A percentile compares a stretch with the other conserved stretches of the same genome.
These are phyloP conservation scores for Phaeodactylum tricornutum DNA, from an alignment of 108 stramenopile species.

Conservation along the genomic window DNA sequence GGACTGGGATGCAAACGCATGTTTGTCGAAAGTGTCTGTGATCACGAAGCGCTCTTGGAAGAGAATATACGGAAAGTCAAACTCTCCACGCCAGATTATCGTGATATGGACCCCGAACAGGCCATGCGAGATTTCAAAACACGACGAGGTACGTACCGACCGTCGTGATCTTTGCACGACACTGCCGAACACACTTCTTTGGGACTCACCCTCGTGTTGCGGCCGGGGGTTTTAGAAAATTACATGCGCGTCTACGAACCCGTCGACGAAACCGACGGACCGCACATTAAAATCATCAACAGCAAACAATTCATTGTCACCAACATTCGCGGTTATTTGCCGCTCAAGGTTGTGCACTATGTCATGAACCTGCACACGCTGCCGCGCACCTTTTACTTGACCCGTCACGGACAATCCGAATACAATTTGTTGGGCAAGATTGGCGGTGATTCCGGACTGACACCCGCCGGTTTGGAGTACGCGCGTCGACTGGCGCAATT, in stretches of 20 bases:
- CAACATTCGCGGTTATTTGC: slow-evolving; percentile 78
- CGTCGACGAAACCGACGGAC: slow-evolving; percentile 66
- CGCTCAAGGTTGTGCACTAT: slow-evolving; percentile 85
- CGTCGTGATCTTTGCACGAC: too few species aligned
- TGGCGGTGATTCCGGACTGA: slow-evolving; percentile 95
- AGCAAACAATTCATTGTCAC: slow-evolving; percentile 75
- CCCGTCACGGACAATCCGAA: slow-evolving; percentile 96
- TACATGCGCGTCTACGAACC: slow-evolving; percentile 79
- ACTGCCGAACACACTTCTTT: too few species aligned
- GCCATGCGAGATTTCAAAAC: slow-evolving; percentile 78
- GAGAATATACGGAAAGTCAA: slow-evolving; percentile 85
- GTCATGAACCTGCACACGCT: slow-evolving; percentile 89
- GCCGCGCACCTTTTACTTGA: slow-evolving; percentile 87
- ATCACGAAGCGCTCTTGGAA: slow-evolving; percentile 72
- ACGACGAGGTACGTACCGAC: slow-evolving; percentile 84
- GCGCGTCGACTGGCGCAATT: slow-evolving; percentile 84
- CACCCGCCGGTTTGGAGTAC: slow-evolving; percentile 82
- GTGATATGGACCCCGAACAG: slow-evolving; percentile 52
- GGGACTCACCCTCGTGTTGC: too few species aligned
- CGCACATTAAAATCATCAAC: slow-evolving; percentile 84
- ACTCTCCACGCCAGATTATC: slow-evolving; percentile 83
- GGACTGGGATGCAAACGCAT: slow-evolving; percentile 62
- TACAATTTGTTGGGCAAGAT: slow-evolving; percentile 97
- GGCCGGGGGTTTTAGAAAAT: too few species aligned
- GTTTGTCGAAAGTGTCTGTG: slow-evolving; percentile 88